phyloP scores from a whole-genome alignment of 306 rosid genomes.

The Acacia acuminata region DNA sequence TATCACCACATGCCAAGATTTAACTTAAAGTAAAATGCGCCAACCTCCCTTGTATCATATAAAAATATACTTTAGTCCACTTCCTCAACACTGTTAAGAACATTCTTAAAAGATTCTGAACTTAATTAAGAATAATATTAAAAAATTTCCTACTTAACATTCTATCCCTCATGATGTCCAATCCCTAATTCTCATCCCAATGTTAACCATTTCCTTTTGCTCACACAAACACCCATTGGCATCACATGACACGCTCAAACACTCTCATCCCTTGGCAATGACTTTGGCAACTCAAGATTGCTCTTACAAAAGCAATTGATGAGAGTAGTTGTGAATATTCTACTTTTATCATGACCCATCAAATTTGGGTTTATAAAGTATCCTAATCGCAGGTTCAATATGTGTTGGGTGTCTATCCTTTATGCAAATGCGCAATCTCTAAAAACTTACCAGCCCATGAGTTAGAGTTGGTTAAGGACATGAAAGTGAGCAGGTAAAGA shows the following conservation, averaged over 20 bases:
- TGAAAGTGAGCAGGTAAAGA: not conserved
- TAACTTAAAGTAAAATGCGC: not conserved
- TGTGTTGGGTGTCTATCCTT: not conserved
- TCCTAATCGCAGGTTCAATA: not conserved
- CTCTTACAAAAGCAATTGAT: not conserved
- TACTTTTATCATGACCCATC: not conserved
- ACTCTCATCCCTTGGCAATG: not conserved
- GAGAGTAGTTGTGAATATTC: not conserved
- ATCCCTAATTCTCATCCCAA: not conserved
- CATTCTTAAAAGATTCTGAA: too few species aligned
- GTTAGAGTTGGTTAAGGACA: not conserved
- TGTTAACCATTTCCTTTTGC: not conserved
- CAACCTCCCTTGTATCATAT: not conserved
- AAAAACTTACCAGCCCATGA: not conserved
- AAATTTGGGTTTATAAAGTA: not conserved
- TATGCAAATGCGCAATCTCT: not conserved
- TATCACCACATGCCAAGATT: not conserved
- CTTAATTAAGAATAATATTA: too few species aligned
- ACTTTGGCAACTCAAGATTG: not conserved
- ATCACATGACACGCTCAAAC: not conserved
- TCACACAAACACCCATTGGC: not conserved
- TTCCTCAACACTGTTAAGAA: not conserved
- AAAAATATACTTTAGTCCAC: not conserved
- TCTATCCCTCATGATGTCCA: too few species aligned
- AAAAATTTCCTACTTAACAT: too few species aligned